phyloP scores from a whole-genome alignment of 257 asterid species.

The Craterostigma plantagineum region DNA sequence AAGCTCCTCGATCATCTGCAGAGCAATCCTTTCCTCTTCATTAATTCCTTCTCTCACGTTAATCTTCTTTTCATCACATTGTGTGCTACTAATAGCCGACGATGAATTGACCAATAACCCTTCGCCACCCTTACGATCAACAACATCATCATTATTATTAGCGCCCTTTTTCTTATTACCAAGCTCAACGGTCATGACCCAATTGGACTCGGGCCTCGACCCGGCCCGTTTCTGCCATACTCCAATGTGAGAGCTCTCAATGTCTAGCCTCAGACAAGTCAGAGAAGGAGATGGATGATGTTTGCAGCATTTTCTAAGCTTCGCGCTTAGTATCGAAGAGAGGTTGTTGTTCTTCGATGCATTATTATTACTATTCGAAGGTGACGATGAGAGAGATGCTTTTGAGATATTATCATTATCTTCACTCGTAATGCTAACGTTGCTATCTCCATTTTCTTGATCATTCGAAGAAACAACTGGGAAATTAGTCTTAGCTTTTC shows the following conservation, averaged over 20 bases:
- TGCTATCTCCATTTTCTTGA: constrained; percentile 8
- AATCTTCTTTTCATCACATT: neutral
- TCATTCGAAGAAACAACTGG: constrained; percentile 17
- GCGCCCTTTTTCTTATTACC: constrained; percentile 19
- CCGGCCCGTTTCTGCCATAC: constrained; percentile 98
- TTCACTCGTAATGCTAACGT: constrained; percentile 5
- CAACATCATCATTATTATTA: neutral
- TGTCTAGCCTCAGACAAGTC: constrained; percentile 74
- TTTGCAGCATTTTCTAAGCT: constrained; percentile 63
- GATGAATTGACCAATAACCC: neutral
- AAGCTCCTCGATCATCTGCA: constrained; percentile 81
- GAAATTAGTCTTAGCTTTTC: constrained; percentile 49
- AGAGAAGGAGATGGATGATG: constrained; percentile 69
- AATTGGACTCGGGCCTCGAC: constrained; percentile 46
- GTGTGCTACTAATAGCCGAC: constrained; percentile 1
- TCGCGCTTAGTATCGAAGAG: constrained; percentile 54
- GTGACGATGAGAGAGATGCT: constrained; percentile 7
- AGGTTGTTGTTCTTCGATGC: constrained; percentile 10
- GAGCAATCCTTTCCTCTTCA: constrained; percentile 54
- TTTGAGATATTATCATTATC: constrained; percentile 6
- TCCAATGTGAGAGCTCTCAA: constrained; percentile 66
- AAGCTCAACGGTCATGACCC: constrained; percentile 86
- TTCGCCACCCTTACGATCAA: neutral
- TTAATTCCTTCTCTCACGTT: constrained; percentile 19
- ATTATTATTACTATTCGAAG: neutral